These are phyloP conservation scores for Talaromyces verruculosus DNA, from an alignment of 2,329 filamentous ascomycete species.

Conservation along the genomic window DNA sequence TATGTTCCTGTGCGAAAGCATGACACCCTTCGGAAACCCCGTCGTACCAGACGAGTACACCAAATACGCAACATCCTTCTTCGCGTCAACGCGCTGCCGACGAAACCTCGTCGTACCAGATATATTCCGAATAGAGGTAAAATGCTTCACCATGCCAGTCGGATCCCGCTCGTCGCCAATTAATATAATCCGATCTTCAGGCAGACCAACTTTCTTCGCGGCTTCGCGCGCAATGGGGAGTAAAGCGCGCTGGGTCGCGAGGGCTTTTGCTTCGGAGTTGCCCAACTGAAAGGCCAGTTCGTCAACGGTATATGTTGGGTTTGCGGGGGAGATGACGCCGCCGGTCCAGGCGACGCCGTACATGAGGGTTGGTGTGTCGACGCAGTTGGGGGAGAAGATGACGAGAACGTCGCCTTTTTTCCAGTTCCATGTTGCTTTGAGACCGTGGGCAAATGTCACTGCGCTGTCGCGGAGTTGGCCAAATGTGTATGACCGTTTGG, in stretches of 20 bases:
- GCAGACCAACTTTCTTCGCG: slow-evolving; percentile 67
- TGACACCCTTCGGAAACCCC: slow-evolving; percentile 86
- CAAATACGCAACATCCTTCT: slow-evolving; percentile 75
- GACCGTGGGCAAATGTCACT: slow-evolving; percentile 74
- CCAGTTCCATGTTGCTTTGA: slow-evolving; percentile 74
- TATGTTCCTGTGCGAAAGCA: slow-evolving; percentile 80
- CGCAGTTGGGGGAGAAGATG: slow-evolving; percentile 79
- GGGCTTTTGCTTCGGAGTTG: slow-evolving; percentile 70
- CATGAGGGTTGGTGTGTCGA: slow-evolving; percentile 75
- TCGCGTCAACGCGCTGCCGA: slow-evolving; percentile 63
- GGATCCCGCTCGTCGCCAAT: slow-evolving; percentile 65
- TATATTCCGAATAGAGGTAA: slow-evolving; percentile 66
- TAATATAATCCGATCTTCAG: slow-evolving; percentile 70
- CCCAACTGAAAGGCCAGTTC: slow-evolving; percentile 83
- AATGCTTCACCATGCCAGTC: slow-evolving; percentile 64
- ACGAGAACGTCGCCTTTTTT: slow-evolving; percentile 78
- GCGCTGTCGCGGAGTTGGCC: slow-evolving; percentile 64
- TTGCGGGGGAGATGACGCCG: slow-evolving; percentile 78
- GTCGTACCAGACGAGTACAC: slow-evolving; percentile 91
- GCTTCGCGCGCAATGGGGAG: slow-evolving; percentile 67
- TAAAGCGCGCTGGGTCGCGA: slow-evolving; percentile 71
- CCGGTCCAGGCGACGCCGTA: slow-evolving; percentile 83
- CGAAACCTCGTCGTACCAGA: slow-evolving; percentile 60
- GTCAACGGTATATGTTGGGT: slow-evolving; percentile 79
- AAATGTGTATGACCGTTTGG: slow-evolving; percentile 68